Base-by-base conservation (phyloP, 768 basidiomycete genomes). In the Mycena belliarum region DNA sequence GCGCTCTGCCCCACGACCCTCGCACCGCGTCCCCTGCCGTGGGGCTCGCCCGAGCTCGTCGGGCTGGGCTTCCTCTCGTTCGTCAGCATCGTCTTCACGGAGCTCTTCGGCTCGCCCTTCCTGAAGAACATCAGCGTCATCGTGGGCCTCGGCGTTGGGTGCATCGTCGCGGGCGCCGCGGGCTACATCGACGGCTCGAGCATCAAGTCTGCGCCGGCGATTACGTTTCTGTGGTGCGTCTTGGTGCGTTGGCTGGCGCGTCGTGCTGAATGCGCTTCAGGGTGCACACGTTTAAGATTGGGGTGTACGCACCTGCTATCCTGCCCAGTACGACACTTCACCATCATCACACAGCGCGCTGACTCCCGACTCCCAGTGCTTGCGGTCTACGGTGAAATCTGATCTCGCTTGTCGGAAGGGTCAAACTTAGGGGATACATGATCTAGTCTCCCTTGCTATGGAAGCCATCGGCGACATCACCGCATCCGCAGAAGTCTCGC, bases 31-130 rank as follows among this genome's bases (percentile, higher is more conserved):
- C 84, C 92, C 0, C 80, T 89, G 25, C 86, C 79, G 73, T 94
- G 89, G 89, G 92, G 89, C 10, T 87, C 87, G 0, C 86, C 92
- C 0, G 81, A 92, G 66, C 91, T 91, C 73, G 88, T 93, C 45
- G 92, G 93, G 4, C 82, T 95, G 24, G 93, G 93, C 0, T 94
- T 95, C 79, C 77, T 94, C 26, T 87, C 87, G 0, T 94, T 93
- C 72, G 65, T 85, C 46, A 78, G 82, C 11, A 93, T 93, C 64
- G 81, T 93, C 64, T 68, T 93, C 25, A 87, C 87, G 1, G 91
- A 95, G 68, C 71, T 93, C 20, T 91, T 93, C 61, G 93, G 92
- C 8, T 87, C 86, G 4, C 93, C 91, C 0, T 94, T 95, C 76
- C 71, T 95, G 67, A 88, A 89, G 73, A 93, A 92, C 64, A 80